phyloP scores from a whole-genome alignment of 208 protist species.

The Vickermania ingenoplastis region DNA sequence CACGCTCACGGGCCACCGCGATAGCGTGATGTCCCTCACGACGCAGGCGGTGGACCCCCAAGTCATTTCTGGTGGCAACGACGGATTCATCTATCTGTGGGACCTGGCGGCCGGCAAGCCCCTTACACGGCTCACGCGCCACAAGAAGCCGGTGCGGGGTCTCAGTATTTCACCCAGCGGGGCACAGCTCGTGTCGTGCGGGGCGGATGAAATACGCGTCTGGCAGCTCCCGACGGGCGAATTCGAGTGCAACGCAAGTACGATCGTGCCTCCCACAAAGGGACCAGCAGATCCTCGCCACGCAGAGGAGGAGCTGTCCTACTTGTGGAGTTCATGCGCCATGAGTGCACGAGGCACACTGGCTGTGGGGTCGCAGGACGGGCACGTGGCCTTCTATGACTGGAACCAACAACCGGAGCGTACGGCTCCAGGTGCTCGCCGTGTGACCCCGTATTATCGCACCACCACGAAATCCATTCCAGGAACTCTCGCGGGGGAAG shows the following conservation, averaged over 20 bases:
- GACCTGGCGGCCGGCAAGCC: conserved; percentile 75
- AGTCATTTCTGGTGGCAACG: conserved; percentile 89
- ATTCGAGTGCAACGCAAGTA: conserved; percentile 93
- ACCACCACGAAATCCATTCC: conserved; percentile 72
- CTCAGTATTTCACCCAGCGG: conserved; percentile 85
- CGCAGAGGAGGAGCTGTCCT: conserved; percentile 16
- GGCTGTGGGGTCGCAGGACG: conserved; percentile 90
- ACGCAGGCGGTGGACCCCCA: conserved; percentile 89
- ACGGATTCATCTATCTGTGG: conserved; percentile 92
- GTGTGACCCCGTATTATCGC: conserved; percentile 70
- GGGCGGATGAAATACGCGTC: conserved; percentile 97
- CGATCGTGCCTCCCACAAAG: conserved; percentile 19
- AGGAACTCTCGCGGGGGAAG: conserved; percentile 77
- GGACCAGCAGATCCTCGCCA: background rate
- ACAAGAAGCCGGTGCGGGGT: conserved; percentile 98
- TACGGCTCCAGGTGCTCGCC: background rate
- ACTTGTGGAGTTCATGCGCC: conserved; percentile 80
- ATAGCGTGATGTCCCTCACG: conserved; percentile 86
- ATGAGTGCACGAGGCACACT: conserved; percentile 89
- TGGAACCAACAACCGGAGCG: conserved; percentile 87
- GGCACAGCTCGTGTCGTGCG: conserved; percentile 90
- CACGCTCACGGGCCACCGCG: conserved; percentile 90
- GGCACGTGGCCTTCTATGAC: conserved; percentile 95
- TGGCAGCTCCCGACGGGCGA: conserved; percentile 93
- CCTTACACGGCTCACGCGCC: conserved; percentile 91